These are phyloP conservation scores for Fusarium pseudoanthophilum DNA, from an alignment of 2,329 filamentous ascomycete genomes.

Conservation along the genomic window DNA sequence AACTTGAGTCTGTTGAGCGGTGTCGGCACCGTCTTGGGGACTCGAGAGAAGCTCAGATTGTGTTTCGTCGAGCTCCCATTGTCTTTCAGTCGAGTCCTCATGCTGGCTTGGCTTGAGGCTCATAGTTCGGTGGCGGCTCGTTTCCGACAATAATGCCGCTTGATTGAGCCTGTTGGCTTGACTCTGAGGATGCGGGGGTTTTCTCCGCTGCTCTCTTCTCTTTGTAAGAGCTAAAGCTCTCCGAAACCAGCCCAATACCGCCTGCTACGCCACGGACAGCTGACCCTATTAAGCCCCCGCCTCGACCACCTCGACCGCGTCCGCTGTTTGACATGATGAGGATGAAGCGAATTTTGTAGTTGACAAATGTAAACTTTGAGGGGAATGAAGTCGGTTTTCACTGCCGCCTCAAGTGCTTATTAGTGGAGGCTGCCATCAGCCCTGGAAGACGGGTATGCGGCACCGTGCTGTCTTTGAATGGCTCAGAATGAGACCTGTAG, in stretches of 20 bases:
- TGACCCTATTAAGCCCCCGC: conserved; percentile 5
- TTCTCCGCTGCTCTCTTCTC: conserved; percentile 11
- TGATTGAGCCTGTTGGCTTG: neutral
- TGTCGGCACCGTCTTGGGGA: neutral
- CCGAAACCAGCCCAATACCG: conserved; percentile 14
- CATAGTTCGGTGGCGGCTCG: neutral
- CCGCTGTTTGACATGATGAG: conserved; percentile 6
- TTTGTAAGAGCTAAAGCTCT: conserved; percentile 17
- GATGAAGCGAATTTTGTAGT: neutral
- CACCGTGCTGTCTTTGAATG: neutral
- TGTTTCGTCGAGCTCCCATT: conserved; percentile 17
- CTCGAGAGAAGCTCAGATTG: conserved; percentile 3
- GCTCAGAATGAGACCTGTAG: neutral
- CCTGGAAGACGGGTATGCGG: conserved; percentile 8
- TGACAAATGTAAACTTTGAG: neutral
- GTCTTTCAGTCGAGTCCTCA: neutral
- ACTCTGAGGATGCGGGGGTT: neutral
- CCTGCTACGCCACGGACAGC: conserved; percentile 18
- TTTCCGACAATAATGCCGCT: neutral
- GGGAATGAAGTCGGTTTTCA: neutral
- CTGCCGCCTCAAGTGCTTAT: neutral
- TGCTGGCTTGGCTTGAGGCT: neutral
- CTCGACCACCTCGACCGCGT: neutral
- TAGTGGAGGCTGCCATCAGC: neutral
- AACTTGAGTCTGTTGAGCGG: neutral